These are phyloP conservation scores for Arxiozyma slooffiae DNA, from an alignment of 1,139 yeast species.

Conservation along the genomic window DNA sequence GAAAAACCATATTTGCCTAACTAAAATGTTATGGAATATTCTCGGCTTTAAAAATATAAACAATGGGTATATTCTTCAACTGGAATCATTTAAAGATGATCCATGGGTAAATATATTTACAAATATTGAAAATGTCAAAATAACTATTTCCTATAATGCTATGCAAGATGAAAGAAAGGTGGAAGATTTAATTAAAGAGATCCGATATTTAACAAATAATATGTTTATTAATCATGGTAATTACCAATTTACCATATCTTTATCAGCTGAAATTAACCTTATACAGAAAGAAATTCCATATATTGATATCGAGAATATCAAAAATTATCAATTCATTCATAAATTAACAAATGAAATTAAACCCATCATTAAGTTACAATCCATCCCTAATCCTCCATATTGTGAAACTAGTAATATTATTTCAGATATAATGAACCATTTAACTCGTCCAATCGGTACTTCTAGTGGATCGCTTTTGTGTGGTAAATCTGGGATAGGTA, in stretches of 20 bases:
- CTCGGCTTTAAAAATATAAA: conserved; percentile 40
- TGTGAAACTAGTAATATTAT: conserved; percentile 33
- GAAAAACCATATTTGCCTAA: conserved; percentile 44
- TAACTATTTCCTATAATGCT: neutral
- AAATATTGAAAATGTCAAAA: neutral
- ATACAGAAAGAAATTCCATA: neutral
- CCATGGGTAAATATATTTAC: neutral
- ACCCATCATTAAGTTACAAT: neutral
- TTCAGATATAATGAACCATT: conserved; percentile 35
- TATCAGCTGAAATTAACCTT: neutral
- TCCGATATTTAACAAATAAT: conserved; percentile 13
- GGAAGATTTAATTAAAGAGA: conserved; percentile 2
- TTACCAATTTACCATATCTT: neutral
- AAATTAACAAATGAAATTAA: neutral
- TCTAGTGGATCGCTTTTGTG: conserved; percentile 44
- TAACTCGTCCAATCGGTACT: conserved; percentile 26
- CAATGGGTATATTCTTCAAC: conserved; percentile 17
- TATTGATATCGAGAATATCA: neutral
- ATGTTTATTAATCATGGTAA: conserved; percentile 5
- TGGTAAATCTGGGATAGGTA: conserved; percentile 80
- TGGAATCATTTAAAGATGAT: conserved; percentile 11
- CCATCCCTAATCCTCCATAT: neutral
- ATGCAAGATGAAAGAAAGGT: conserved; percentile 3
- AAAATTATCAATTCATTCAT: neutral
- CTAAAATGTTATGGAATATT: conserved; percentile 42